Conservation (phyloP, 768 basidiomycete species). For the Lyophyllum decastes region DNA sequence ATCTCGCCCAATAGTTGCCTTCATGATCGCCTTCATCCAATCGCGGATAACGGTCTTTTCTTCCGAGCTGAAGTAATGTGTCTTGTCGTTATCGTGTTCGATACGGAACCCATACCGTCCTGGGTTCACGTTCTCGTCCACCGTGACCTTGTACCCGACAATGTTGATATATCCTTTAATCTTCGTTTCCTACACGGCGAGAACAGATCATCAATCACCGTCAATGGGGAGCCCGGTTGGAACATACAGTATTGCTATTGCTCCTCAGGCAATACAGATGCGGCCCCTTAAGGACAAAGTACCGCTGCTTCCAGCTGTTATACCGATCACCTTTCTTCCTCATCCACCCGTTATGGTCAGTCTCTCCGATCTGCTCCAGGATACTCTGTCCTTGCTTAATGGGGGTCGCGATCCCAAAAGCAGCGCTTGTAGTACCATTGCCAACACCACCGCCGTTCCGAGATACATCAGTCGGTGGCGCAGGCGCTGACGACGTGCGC, state of each 20-base stretch:
- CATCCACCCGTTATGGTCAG: conserved; percentile 94
- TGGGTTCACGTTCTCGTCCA: conserved; percentile 89
- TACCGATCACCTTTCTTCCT: conserved; percentile 94
- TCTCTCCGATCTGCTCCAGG: conserved; percentile 85
- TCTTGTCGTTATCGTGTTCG: conserved; percentile 82
- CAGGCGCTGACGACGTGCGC: conserved; percentile 44
- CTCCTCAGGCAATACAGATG: conserved; percentile 88
- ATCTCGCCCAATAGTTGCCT: conserved; percentile 94
- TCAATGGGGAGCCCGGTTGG: conserved; percentile 15
- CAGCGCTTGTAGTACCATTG: conserved; percentile 6
- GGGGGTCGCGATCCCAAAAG: conserved; percentile 23
- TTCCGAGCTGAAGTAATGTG: conserved; percentile 90
- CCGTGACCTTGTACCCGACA: conserved; percentile 87
- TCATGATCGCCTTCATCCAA: conserved; percentile 99
- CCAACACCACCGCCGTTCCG: conserved; percentile 8
- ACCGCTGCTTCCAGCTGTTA: conserved; percentile 89
- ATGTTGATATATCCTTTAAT: conserved; percentile 97
- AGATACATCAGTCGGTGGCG: conserved; percentile 12
- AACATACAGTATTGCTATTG: conserved; percentile 59
- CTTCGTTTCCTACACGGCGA: conserved; percentile 70
- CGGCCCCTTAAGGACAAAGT: conserved; percentile 89
- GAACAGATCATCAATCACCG: neutral
- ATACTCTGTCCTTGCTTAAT: conserved; percentile 71
- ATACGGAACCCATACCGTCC: conserved; percentile 96
- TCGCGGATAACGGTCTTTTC: conserved; percentile 85